Conservation (phyloP, 2,329 filamentous ascomycete genomes). For the Tolypocladium cylindrosporum region DNA sequence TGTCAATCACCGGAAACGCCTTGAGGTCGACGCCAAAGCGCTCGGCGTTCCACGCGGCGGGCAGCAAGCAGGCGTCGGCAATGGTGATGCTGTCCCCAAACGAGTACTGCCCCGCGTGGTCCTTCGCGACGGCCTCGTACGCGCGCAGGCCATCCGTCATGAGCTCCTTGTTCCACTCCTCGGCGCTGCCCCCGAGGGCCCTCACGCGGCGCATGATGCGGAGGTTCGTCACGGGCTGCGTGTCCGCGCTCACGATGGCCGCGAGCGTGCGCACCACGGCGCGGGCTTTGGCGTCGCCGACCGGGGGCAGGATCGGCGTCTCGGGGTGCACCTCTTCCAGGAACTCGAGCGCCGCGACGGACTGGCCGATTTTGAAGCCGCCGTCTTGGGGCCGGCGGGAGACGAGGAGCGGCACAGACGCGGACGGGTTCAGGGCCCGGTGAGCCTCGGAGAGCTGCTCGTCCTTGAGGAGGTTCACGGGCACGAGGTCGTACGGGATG, state of each 20-base stretch:
- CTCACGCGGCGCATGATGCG: slow-evolving; percentile 39
- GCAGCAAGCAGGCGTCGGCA: slow-evolving; percentile 48
- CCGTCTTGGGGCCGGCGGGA: slow-evolving; percentile 16
- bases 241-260: slow-evolving; percentile 43
- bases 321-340: slow-evolving; percentile 44
- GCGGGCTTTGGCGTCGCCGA: slow-evolving; percentile 26
- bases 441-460: slow-evolving; percentile 39
- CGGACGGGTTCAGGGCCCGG: slow-evolving; percentile 39
- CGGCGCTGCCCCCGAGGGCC: slow-evolving; percentile 29
- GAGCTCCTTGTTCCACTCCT: slow-evolving; percentile 40
- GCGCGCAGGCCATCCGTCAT: slow-evolving; percentile 43
- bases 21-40: slow-evolving; percentile 42
- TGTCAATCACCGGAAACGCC: slow-evolving; percentile 34
- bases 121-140: slow-evolving; percentile 36
- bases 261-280: slow-evolving; percentile 43
- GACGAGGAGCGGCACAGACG: slow-evolving; percentile 43
- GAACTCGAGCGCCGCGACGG: slow-evolving; percentile 50
- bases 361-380: slow-evolving; percentile 40
- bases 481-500: slow-evolving; percentile 34
- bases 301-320: slow-evolving; percentile 38
- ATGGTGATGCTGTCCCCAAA: slow-evolving; percentile 45
- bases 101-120: slow-evolving; percentile 38
- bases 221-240: slow-evolving; percentile 51
- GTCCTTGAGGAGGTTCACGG: slow-evolving; percentile 43
- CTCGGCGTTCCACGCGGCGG: slow-evolving; percentile 47